A percentile compares a stretch with the other conserved stretches of the same genome.
Evolutionary conservation across 2,329 filamentous ascomycete genomes (phyloP).

Genomic region (Lecanoromycetidae sp.): DNA sequence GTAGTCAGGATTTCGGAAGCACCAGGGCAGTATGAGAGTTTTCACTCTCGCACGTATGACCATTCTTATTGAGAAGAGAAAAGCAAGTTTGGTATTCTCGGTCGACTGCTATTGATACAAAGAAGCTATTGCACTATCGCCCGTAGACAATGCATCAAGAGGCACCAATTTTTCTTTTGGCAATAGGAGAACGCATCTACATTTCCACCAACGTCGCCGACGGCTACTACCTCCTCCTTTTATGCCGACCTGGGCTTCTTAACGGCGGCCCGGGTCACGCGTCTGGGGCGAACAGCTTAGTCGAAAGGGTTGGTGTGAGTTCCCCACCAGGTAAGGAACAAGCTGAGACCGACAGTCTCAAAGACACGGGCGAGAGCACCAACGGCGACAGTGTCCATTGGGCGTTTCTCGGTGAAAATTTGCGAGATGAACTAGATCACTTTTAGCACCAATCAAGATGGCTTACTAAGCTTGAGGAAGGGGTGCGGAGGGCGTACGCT

Average conservation of each 20-base stretch:
- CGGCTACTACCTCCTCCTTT: neutral
- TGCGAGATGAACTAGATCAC: conserved; percentile 63
- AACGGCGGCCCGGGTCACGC: neutral
- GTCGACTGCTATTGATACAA: conserved; percentile 9
- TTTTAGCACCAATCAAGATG: conserved; percentile 7
- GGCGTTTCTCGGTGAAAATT: conserved; percentile 80
- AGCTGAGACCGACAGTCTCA: conserved; percentile 81
- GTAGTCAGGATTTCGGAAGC: neutral
- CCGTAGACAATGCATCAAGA: conserved; percentile 1
- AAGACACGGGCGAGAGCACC: conserved; percentile 72
- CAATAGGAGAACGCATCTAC: neutral
- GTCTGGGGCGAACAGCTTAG: conserved; percentile 34
- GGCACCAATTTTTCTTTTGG: neutral
- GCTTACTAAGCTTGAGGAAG: neutral
- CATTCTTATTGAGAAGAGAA: conserved; percentile 4
- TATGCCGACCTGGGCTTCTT: conserved; percentile 1
- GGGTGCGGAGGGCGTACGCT: conserved; percentile 47
- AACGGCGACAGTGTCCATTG: conserved; percentile 79
- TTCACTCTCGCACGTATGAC: too few species aligned
- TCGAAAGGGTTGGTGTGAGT: conserved; percentile 88
- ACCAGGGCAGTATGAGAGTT: neutral
- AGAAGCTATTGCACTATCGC: conserved; percentile 5
- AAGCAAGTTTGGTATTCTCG: neutral
- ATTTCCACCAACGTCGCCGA: neutral
- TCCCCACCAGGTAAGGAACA: conserved; percentile 96